Evolutionary conservation across 2,329 filamentous ascomycete genomes (phyloP), one percentile per base, ranked within the genome.

Genomic region (Akanthomyces muscarius): DNA sequence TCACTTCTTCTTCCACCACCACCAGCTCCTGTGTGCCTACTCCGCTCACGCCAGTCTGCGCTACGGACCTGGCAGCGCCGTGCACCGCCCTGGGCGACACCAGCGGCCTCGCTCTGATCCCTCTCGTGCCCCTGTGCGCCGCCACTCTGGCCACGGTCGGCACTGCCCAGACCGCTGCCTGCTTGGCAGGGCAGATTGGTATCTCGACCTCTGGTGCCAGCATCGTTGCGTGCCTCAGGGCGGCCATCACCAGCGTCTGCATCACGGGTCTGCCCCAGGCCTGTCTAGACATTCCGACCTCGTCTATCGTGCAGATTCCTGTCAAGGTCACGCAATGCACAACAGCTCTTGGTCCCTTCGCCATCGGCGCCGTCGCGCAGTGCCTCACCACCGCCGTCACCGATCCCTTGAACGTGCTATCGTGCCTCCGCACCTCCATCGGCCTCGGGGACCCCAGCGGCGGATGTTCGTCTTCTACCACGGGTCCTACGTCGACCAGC

Each of bases 181-280:
- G 58, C 23, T 38, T 61, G n/a, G 18, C 36, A 6, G n/a, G 6
- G 11, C 33, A 21, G 11, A 53, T 61, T 28, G 38, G 36, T 4
- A 5, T 50, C 18, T 21, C 25, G 5, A 61, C 58, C 8, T 18
- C 8, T 23, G 58, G 58, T 23, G 11, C 48, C 10, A 23, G 18
- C n/a, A 50, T 61, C n/a, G 25, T 53, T 3, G 18, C 48, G 11
- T 61, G 58, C 14, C 48, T 61, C 11, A 16, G 52, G 8, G 10
- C 16, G 16, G 58, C 47, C 18, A 11, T 61, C 13, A 5, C 48
- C 41, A 11, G 18, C 7, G 38, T 61, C 8, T 61, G 58, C 25
- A 61, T 61, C 28, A 53, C 58, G 16, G n/a, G 23, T 6, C 48
- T 61, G 25, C 58, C 58, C 5, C 23, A 30, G 50, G 23, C 58